phyloP scores from a whole-genome alignment of 192 early-diverging fungal genomes.

The Podila verticillata region DNA sequence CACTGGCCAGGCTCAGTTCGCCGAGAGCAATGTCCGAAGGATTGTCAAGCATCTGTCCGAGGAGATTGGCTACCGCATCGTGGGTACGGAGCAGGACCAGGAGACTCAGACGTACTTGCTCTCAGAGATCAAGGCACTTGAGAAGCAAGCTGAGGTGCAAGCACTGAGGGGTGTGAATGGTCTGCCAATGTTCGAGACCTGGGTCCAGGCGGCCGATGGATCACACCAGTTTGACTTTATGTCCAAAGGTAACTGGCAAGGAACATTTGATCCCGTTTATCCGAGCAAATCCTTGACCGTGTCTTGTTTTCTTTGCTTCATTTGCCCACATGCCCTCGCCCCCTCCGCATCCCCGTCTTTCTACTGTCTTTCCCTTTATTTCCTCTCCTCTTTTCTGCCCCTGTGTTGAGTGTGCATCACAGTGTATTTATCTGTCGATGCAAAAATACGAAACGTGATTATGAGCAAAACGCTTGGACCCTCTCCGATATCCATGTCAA shows the following conservation, averaged over 20 bases:
- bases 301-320: no score
- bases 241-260: constrained; percentile 61
- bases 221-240: constrained; percentile 78
- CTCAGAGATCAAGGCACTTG: constrained; percentile 14
- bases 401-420: background rate
- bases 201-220: constrained; percentile 66
- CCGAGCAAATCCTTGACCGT: no score
- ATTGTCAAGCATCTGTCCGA: constrained; percentile 60
- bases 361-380: no score
- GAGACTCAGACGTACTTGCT: constrained; percentile 31
- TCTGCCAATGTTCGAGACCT: constrained; percentile 61
- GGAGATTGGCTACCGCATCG: constrained; percentile 68
- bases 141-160: constrained; percentile 14
- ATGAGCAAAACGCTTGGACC: background rate
- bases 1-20: constrained; percentile 61
- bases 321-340: no score
- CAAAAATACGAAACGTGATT: no score
- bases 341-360: no score
- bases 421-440: no score
- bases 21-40: constrained; percentile 61
- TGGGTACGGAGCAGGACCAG: constrained; percentile 53
- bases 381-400: background rate
- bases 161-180: background rate
- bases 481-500: background rate
- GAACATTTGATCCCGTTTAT: no score